phyloP scores from a whole-genome alignment of 176 grass and related monocot genomes.

The Paspalum notatum region DNA sequence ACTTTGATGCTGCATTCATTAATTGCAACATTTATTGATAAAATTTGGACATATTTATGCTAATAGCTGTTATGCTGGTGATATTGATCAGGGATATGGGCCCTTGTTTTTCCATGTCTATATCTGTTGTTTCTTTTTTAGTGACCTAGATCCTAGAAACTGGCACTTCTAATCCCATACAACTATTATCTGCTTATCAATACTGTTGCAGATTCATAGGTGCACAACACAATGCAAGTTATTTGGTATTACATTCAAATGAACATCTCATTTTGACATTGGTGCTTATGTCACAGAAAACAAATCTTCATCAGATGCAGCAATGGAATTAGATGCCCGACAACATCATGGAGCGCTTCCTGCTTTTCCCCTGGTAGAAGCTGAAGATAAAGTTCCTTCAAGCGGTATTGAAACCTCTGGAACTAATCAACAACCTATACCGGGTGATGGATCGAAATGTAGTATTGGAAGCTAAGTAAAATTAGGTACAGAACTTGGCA shows the following conservation, averaged over 20 bases:
- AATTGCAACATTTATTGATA: background rate
- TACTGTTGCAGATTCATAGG: background rate
- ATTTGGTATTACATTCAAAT: conserved; percentile 11
- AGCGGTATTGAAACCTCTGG: background rate
- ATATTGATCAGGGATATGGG: background rate
- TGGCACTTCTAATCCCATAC: background rate
- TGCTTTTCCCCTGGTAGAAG: background rate
- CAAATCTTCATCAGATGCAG: conserved; percentile 40
- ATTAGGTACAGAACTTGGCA: background rate
- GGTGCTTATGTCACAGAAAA: conserved; percentile 19
- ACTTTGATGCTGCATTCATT: background rate
- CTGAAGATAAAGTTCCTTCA: conserved; percentile 6
- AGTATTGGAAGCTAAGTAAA: conserved; percentile 20
- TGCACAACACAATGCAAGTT: background rate
- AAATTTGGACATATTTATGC: conserved; percentile 2
- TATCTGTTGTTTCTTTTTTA: background rate
- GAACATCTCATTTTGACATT: conserved; percentile 24
- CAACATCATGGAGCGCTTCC: conserved; percentile 26
- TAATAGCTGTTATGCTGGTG: conserved; percentile 7
- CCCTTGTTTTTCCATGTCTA: conserved; percentile 14
- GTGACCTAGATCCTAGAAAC: background rate
- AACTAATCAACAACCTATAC: conserved; percentile 2
- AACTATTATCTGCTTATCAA: background rate
- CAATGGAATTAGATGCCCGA: conserved; percentile 23
- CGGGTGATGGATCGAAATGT: conserved; percentile 25